Conservation (phyloP, 768 basidiomycete species). For the Leccinum subtestaceum region DNA sequence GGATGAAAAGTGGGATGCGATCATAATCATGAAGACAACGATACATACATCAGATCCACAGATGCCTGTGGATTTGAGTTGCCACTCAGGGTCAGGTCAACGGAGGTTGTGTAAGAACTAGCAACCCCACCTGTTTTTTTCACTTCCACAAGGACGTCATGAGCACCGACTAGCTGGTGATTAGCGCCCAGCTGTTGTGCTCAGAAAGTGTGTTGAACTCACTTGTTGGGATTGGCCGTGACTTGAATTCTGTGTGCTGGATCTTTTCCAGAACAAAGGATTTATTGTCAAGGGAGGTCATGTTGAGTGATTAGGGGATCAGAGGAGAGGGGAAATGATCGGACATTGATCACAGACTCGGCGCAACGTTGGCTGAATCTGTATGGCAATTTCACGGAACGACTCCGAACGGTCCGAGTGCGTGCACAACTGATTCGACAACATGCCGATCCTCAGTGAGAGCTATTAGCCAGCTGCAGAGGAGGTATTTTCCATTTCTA, state of each 20-base stretch:
- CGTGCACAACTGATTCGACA: neutral
- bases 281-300: constrained; percentile 59
- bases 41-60: constrained; percentile 79
- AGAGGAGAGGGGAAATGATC: neutral
- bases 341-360: neutral
- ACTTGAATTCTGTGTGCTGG: constrained; percentile 67
- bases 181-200: constrained; percentile 5
- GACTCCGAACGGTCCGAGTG: constrained; percentile 4
- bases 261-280: constrained; percentile 75
- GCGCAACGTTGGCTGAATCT: neutral
- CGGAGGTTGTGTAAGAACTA: constrained; percentile 1
- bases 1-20: constrained; percentile 6
- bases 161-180: constrained; percentile 48
- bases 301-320: constrained; percentile 28
- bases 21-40: constrained; percentile 2
- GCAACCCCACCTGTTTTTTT: constrained; percentile 80
- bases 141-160: constrained; percentile 85
- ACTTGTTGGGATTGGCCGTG: constrained; percentile 75
- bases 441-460: neutral
- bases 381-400: constrained; percentile 1
- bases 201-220: constrained; percentile 16
- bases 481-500: neutral
- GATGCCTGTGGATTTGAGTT: constrained; percentile 53
- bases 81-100: constrained; percentile 9
- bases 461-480: neutral